Conservation (phyloP, 495 filamentous ascomycete species). For the Aspergillus coremiiformis region DNA sequence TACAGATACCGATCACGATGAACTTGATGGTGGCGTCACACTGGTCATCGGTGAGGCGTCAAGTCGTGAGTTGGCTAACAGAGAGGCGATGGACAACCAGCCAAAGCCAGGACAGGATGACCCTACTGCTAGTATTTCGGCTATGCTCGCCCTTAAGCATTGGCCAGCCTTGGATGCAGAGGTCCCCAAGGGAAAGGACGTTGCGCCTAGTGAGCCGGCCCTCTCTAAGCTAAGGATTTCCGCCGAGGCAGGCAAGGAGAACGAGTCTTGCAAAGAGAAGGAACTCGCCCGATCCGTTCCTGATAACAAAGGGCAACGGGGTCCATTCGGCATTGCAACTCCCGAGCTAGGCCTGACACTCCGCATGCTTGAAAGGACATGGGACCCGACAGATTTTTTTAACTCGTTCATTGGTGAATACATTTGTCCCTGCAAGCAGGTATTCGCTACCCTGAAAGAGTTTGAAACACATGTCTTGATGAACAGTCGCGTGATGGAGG, state of each 20-base stretch:
- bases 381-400: slow-evolving; percentile 22
- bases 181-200: not conserved
- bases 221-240: slow-evolving; percentile 3
- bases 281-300: not conserved
- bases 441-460: slow-evolving; percentile 2
- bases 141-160: slow-evolving; percentile 9
- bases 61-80: not conserved
- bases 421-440: slow-evolving; percentile 19
- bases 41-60: not conserved
- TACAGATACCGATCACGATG: not conserved
- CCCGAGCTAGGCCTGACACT: slow-evolving; percentile 7
- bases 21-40: slow-evolving; percentile 12
- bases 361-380: slow-evolving; percentile 10
- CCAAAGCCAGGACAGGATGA: not conserved
- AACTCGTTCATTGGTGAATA: slow-evolving; percentile 15
- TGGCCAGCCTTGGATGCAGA: slow-evolving; percentile 10
- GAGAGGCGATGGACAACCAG: slow-evolving; percentile 15
- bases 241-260: not conserved
- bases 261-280: slow-evolving; percentile 1
- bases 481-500: slow-evolving; percentile 8
- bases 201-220: slow-evolving; percentile 6
- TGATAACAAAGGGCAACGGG: not conserved
- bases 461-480: slow-evolving; percentile 21
- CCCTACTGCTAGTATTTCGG: not conserved
- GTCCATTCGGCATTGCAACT: not conserved